Evolutionary conservation across 2,329 filamentous ascomycete genomes (phyloP).

Genomic region (Fusarium sp.): DNA sequence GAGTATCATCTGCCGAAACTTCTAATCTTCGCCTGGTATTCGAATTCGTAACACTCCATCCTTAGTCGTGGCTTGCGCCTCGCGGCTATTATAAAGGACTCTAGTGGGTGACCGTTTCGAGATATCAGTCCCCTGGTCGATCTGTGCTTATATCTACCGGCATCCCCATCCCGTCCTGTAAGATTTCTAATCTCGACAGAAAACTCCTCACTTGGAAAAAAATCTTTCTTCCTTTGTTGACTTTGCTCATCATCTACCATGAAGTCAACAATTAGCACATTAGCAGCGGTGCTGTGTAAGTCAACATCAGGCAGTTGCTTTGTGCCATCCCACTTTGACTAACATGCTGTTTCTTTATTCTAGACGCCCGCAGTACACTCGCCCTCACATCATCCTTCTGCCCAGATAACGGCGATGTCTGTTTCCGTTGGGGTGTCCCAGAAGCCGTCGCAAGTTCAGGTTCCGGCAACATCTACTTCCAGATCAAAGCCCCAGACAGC

Average conservation of each 20-base stretch:
- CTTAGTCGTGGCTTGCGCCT: constrained; percentile 27
- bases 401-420: constrained; percentile 60
- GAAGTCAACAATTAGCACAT: constrained; percentile 40
- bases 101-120: constrained; percentile 27
- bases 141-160: constrained; percentile 37
- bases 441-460: constrained; percentile 62
- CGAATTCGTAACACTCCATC: constrained; percentile 15
- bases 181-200: constrained; percentile 10
- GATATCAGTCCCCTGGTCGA: constrained; percentile 19
- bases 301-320: not conserved
- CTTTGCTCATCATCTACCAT: constrained; percentile 21
- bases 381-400: constrained; percentile 58
- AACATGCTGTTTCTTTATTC: constrained; percentile 25
- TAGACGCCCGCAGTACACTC: constrained; percentile 42
- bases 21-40: constrained; percentile 4
- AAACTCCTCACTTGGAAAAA: constrained; percentile 9
- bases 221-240: not conserved
- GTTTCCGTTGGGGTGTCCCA: constrained; percentile 71
- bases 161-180: constrained; percentile 21
- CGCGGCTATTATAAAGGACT: constrained; percentile 11
- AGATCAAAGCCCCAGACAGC: constrained; percentile 68
- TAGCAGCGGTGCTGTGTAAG: constrained; percentile 44
- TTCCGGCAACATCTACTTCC: constrained; percentile 72
- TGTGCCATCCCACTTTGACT: not conserved
- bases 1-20: constrained; percentile 30